Evolutionary conservation across 2,329 filamentous ascomycete genomes (phyloP).

Genomic region (Orbilia oligospora): DNA sequence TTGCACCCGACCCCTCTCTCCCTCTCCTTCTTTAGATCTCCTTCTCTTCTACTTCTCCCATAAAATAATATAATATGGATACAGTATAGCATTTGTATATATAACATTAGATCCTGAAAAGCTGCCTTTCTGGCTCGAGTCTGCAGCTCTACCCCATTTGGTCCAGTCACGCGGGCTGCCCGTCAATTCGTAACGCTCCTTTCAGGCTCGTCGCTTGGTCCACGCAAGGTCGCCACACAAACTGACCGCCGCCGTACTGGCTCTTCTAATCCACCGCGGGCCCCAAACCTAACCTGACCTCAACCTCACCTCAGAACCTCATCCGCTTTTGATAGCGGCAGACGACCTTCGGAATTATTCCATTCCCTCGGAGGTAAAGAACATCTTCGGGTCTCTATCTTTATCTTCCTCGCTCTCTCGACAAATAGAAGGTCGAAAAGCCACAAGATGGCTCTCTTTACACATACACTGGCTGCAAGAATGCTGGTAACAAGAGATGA

Average conservation of each 20-base stretch:
- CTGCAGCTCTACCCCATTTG: background rate
- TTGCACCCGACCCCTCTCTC: background rate
- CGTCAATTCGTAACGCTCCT: background rate
- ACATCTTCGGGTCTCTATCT: background rate
- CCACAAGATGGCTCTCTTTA: conserved; percentile 7
- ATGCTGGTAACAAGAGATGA: conserved; percentile 45
- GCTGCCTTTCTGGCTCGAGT: conserved; percentile 30
- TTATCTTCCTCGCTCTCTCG: background rate
- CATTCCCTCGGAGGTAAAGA: background rate
- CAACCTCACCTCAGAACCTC: conserved; percentile 8
- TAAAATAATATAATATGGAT: background rate
- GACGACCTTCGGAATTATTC: too few relatives aligned
- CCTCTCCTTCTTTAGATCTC: background rate
- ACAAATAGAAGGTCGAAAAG: background rate
- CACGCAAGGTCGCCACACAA: conserved; percentile 10
- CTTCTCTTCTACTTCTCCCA: background rate
- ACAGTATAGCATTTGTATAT: background rate
- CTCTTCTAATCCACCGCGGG: conserved; percentile 4
- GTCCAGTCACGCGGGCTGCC: conserved; percentile 26
- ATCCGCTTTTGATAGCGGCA: conserved; percentile 24
- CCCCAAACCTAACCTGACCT: background rate
- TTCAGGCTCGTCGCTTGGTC: conserved; percentile 21
- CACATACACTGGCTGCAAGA: conserved; percentile 16
- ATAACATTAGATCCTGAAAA: background rate
- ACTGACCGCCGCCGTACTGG: background rate